Percentiles rank a stretch among this genome's conserved stretches.
Evolutionary conservation across 2,329 filamentous ascomycete genomes (phyloP).

Genomic region (Sodiomyces alkalinus): DNA sequence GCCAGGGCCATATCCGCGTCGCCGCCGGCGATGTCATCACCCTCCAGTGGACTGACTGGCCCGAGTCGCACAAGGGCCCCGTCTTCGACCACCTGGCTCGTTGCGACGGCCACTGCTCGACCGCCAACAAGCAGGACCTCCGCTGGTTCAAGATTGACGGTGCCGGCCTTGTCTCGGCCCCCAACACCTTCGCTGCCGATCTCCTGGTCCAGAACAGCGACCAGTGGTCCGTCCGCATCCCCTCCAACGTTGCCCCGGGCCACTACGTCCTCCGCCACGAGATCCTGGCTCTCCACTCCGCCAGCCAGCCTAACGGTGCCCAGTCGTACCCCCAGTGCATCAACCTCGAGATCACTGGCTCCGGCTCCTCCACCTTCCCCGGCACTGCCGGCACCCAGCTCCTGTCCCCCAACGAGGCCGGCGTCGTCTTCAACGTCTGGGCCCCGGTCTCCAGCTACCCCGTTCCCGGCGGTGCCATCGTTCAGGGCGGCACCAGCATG

Average conservation of each 20-base stretch:
- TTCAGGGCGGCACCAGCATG: constrained; percentile 10
- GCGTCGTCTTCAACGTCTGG: constrained; percentile 41
- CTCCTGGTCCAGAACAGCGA: constrained; percentile 33
- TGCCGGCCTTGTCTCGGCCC: constrained; percentile 16
- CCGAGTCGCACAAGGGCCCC: constrained; percentile 30
- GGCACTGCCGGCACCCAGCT: constrained; percentile 35
- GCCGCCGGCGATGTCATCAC: constrained; percentile 28
- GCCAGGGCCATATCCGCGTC: constrained; percentile 22
- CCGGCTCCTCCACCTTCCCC: constrained; percentile 26
- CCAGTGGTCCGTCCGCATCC: constrained; percentile 34
- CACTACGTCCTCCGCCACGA: constrained; percentile 42
- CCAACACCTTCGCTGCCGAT: constrained; percentile 22
- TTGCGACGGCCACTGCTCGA: constrained; percentile 24
- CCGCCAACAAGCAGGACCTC: constrained; percentile 23
- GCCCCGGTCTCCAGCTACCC: constrained; percentile 10
- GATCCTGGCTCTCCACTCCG: constrained; percentile 37
- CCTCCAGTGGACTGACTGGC: constrained; percentile 34
- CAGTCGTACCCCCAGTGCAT: constrained; percentile 37
- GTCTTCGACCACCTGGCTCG: constrained; percentile 30
- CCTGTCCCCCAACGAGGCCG: constrained; percentile 35
- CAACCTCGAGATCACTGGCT: constrained; percentile 39
- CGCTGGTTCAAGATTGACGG: constrained; percentile 32
- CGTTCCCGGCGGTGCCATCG: constrained; percentile 15
- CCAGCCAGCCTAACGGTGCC: constrained; percentile 24
- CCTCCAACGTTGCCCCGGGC: constrained; percentile 27